Percentiles rank a stretch among this genome's conserved stretches.
phyloP scores from a whole-genome alignment of 2,329 filamentous ascomycete species.

The Alternaria postmessia region DNA sequence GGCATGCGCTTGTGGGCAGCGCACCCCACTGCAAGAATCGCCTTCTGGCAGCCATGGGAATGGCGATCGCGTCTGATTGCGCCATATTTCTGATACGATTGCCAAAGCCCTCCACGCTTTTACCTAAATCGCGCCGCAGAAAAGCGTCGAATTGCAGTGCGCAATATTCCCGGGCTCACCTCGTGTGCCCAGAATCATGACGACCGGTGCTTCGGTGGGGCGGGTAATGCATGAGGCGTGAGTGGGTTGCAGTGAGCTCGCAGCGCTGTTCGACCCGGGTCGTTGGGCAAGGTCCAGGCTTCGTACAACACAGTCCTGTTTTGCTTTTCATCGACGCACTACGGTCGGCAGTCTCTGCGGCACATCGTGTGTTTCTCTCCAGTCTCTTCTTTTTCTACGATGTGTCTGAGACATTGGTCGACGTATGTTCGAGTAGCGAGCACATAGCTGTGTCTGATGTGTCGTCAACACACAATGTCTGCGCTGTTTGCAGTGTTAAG shows the following conservation, averaged over 20 bases:
- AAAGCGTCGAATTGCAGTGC: background rate
- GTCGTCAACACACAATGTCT: slow-evolving; percentile 15
- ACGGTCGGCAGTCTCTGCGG: background rate
- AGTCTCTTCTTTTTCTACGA: background rate
- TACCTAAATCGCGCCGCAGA: slow-evolving; percentile 25
- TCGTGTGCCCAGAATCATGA: slow-evolving; percentile 11
- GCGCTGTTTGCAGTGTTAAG: background rate
- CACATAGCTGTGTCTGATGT: slow-evolving; percentile 3
- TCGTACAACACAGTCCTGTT: background rate
- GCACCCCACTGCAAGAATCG: slow-evolving; percentile 30
- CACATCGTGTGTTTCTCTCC: background rate
- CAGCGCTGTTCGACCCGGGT: background rate
- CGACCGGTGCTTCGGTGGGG: slow-evolving; percentile 2
- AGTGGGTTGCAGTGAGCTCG: slow-evolving; percentile 3
- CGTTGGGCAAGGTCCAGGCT: background rate
- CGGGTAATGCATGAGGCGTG: slow-evolving; percentile 1
- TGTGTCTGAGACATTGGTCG: slow-evolving; percentile 1
- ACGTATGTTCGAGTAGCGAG: background rate
- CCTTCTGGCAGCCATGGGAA: slow-evolving; percentile 19
- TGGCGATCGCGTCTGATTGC: slow-evolving; percentile 31
- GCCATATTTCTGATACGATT: slow-evolving; percentile 27
- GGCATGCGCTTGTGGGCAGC: slow-evolving; percentile 29
- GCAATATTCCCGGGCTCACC: background rate
- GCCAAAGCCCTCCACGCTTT: slow-evolving; percentile 31
- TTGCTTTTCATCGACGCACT: background rate